phyloP scores from a whole-genome alignment of 306 rosid genomes.

The Medicago arabica region DNA sequence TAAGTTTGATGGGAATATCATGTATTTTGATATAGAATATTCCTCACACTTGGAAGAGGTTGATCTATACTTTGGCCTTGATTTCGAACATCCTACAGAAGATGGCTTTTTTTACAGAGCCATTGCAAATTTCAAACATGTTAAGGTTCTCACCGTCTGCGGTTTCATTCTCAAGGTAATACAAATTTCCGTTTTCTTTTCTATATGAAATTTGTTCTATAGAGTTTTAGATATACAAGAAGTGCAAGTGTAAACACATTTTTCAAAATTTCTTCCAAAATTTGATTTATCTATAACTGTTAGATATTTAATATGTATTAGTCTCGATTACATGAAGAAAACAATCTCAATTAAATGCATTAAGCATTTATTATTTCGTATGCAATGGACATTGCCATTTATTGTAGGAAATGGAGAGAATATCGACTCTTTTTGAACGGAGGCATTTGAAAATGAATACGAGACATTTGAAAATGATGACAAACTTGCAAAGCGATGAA shows the following conservation, averaged over 20 bases:
- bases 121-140: not conserved
- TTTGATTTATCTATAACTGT: too few relatives aligned
- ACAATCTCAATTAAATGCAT: too few relatives aligned
- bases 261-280: too few relatives aligned
- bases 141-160: constrained; percentile 23
- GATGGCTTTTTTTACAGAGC: not conserved
- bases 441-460: constrained; percentile 18
- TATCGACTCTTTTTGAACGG: not conserved
- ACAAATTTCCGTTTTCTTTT: not conserved
- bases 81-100: not conserved
- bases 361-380: not conserved
- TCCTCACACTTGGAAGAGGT: constrained; percentile 7
- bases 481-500: constrained; percentile 40
- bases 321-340: too few relatives aligned
- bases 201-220: not conserved
- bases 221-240: too few relatives aligned
- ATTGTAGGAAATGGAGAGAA: too few relatives aligned
- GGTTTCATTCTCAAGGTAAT: constrained; percentile 6
- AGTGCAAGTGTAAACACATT: too few relatives aligned
- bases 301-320: too few relatives aligned
- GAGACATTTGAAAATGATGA: constrained; percentile 45
- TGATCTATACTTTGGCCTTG: constrained; percentile 10
- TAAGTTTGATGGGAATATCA: constrained; percentile 3
- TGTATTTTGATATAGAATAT: not conserved
- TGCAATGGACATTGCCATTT: not conserved